Evolutionary conservation across 495 filamentous ascomycete genomes (phyloP).

Genomic region (Rhizodiscina lignyota): DNA sequence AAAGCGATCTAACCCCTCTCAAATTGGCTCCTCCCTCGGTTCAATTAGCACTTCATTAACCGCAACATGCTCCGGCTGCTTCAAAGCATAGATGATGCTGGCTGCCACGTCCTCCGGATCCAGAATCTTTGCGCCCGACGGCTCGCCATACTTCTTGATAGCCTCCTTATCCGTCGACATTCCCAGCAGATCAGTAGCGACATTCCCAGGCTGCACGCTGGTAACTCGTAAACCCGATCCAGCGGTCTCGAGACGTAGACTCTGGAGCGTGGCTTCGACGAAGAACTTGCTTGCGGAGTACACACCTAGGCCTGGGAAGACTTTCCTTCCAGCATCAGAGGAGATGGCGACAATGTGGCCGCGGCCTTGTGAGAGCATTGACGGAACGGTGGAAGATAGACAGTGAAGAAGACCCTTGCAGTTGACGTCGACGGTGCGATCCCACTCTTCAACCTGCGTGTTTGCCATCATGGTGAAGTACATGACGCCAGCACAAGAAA

Average conservation of each 20-base stretch:
- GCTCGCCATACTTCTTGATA: conserved; percentile 52
- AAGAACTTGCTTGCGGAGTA: conserved; percentile 61
- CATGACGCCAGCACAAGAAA: conserved; percentile 58
- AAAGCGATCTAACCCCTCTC: too few species aligned
- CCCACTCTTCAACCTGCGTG: conserved; percentile 45
- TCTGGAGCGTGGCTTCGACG: conserved; percentile 52
- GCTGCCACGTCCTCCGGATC: conserved; percentile 45
- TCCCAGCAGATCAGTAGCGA: conserved; percentile 40
- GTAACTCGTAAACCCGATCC: conserved; percentile 47
- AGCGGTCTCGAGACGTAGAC: conserved; percentile 47
- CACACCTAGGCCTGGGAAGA: conserved; percentile 56
- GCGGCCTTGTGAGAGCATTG: conserved; percentile 41
- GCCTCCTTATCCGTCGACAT: conserved; percentile 54
- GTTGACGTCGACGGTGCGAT: conserved; percentile 53
- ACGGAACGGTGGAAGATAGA: conserved; percentile 38
- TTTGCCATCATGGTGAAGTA: conserved; percentile 65
- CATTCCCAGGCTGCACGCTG: conserved; percentile 50
- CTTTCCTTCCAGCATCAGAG: conserved; percentile 52
- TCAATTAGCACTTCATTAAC: conserved; percentile 59
- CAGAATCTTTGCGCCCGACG: conserved; percentile 46
- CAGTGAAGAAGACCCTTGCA: conserved; percentile 55
- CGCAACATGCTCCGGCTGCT: conserved; percentile 47
- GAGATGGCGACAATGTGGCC: conserved; percentile 55
- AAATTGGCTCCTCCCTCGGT: conserved; percentile 55
- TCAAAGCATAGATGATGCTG: conserved; percentile 45